Base-by-base conservation (phyloP, 1,284 basidiomycete species). In the Boletus hoseneyae region DNA sequence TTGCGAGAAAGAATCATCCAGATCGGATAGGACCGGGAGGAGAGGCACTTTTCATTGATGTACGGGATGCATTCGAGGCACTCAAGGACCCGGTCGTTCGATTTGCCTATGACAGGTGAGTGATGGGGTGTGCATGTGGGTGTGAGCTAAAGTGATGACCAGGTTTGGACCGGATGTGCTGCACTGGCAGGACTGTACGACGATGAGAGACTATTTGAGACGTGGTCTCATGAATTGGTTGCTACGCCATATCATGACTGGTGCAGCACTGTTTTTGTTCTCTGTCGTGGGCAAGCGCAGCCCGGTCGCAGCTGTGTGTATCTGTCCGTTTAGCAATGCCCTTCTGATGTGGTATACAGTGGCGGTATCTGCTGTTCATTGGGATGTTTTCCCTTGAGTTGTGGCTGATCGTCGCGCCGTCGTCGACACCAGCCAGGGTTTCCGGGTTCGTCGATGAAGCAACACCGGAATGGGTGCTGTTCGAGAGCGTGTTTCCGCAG, bases 21-120 rank as follows among this genome's bases (percentile, higher is more conserved):
- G 92, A 95, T 71, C 76, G 85, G 51, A 79, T 82, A 11, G 88
- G 89, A 0, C 67, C 71, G 0, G 69, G 73, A n/a, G 84, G 83
- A 3, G 82, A 84, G 52, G 73, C 73, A 6, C 54, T 83, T 40
- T 95, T 94, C 63, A 89, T 93, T 50, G 63, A 73, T 25, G 81
- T 90, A 2, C 73, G 90, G 45, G 79, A 84, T 57, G 88, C 87
- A 16, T 93, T 86, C 61, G 91, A 95, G 63, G 82, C 83, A 0
- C 68, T 95, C 29, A 89, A 83, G 52, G 80, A 93, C 57, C 90
- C 92, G 0, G 74, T 82, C 2, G 84, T 85, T 51, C 72, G 91
- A 41, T 93, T 90, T 70, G 92, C 91, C 0, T 95, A 95, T 66
- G 92, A 95, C 69, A 74, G 81, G 87, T 85, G 50, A 49, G 76